phyloP scores from a whole-genome alignment of 345 rosid species.

The Abelmoschus esculentus region DNA sequence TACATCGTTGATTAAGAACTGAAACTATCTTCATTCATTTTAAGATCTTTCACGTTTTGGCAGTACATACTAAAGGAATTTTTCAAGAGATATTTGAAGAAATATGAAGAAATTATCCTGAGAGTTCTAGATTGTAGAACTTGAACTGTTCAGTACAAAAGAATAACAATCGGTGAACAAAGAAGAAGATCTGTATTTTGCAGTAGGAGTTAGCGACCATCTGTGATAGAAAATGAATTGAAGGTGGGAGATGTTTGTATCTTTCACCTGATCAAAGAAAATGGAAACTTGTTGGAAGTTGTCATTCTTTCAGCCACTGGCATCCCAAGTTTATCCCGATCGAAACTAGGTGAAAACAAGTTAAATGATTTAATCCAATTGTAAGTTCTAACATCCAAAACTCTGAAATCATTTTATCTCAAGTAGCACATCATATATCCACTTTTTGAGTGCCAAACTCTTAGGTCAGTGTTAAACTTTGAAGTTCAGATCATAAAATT shows the following conservation, averaged over 20 bases:
- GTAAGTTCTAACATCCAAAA: too few species aligned
- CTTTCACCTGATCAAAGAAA: background rate
- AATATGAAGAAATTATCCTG: background rate
- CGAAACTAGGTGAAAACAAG: background rate
- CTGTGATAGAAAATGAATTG: constrained; percentile 1
- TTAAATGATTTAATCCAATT: too few species aligned
- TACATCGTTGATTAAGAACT: background rate
- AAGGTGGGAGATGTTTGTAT: constrained; percentile 10
- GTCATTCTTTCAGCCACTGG: background rate
- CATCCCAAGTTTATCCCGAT: background rate
- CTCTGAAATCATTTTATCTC: too few species aligned
- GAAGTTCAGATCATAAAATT: too few species aligned
- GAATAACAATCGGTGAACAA: background rate
- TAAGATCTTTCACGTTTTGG: background rate
- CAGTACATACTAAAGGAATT: background rate
- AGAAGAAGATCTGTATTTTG: background rate
- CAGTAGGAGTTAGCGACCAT: background rate
- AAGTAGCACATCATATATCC: too few species aligned
- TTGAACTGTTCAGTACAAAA: background rate
- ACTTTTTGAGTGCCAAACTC: too few species aligned
- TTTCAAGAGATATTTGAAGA: background rate
- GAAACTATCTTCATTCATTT: background rate
- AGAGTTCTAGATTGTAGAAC: constrained; percentile 7
- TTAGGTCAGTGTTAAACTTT: too few species aligned
- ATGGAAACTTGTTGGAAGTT: background rate